These are phyloP conservation scores for Tremella yokohamensis DNA, from an alignment of 768 basidiomycete genomes.

Conservation along the genomic window DNA sequence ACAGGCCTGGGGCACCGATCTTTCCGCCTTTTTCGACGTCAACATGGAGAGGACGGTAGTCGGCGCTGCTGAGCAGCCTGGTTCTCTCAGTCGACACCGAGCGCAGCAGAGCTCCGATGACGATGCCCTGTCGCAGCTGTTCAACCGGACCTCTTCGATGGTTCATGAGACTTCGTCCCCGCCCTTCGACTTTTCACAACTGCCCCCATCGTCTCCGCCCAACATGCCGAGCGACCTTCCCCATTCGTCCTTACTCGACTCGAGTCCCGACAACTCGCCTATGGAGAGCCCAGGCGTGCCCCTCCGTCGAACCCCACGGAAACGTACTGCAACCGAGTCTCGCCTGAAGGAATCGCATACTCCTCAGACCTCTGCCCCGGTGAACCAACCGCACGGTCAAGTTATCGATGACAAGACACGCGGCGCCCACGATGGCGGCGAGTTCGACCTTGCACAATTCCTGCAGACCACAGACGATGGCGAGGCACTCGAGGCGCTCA, in stretches of 20 bases:
- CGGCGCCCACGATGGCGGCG: too few relatives aligned
- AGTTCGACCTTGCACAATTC: background rate
- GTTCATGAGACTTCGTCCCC: constrained; percentile 14
- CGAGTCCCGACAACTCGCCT: constrained; percentile 20
- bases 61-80: background rate
- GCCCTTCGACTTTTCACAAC: constrained; percentile 42
- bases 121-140: constrained; percentile 29
- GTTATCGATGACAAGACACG: background rate
- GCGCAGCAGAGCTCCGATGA: constrained; percentile 23
- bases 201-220: constrained; percentile 44
- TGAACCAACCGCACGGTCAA: background rate
- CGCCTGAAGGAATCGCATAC: background rate
- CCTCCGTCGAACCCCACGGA: background rate
- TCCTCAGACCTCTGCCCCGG: background rate
- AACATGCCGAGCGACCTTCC: constrained; percentile 20
- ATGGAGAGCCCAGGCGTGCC: background rate
- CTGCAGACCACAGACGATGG: background rate
- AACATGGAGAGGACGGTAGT: constrained; percentile 16
- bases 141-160: constrained; percentile 31
- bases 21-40: constrained; percentile 41
- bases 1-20: constrained; percentile 30
- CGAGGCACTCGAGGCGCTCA: background rate
- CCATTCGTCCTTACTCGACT: constrained; percentile 32
- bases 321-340: background rate
- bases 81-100: background rate